These are phyloP conservation scores for Hypoxylon perforatum DNA, from an alignment of 495 filamentous ascomycete species.

Conservation along the genomic window DNA sequence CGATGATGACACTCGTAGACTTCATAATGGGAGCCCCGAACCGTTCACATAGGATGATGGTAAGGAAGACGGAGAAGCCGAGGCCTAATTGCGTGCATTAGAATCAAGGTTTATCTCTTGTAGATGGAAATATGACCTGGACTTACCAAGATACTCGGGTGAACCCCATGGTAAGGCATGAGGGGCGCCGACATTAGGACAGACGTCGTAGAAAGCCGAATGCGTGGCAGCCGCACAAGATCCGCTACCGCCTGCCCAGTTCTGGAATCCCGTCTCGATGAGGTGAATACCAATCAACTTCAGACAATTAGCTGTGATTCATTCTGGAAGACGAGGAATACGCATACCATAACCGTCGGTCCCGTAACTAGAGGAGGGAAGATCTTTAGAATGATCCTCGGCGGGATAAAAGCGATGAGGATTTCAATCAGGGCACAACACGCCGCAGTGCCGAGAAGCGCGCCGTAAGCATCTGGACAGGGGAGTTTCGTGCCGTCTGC, in stretches of 20 bases:
- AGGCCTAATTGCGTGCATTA: slow-evolving; percentile 58
- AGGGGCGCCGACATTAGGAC: slow-evolving; percentile 77
- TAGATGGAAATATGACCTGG: neutral
- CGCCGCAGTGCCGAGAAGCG: slow-evolving; percentile 78
- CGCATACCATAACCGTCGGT: slow-evolving; percentile 76
- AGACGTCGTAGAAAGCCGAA: slow-evolving; percentile 68
- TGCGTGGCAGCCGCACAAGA: slow-evolving; percentile 67
- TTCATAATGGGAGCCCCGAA: slow-evolving; percentile 81
- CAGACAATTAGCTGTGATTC: slow-evolving; percentile 2
- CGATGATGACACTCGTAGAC: slow-evolving; percentile 78
- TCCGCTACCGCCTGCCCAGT: slow-evolving; percentile 85
- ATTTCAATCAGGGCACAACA: slow-evolving; percentile 80
- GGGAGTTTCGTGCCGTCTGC: slow-evolving; percentile 73
- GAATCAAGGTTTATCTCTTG: neutral
- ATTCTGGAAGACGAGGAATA: neutral
- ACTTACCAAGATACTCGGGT: slow-evolving; percentile 77
- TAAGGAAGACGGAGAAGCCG: slow-evolving; percentile 90
- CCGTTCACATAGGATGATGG: slow-evolving; percentile 85
- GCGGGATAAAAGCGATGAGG: slow-evolving; percentile 78
- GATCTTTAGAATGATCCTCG: slow-evolving; percentile 73
- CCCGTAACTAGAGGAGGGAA: slow-evolving; percentile 94
- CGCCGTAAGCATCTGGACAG: slow-evolving; percentile 88
- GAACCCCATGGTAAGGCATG: slow-evolving; percentile 89
- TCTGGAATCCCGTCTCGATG: slow-evolving; percentile 79
- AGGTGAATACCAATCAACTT: slow-evolving; percentile 73